These are phyloP conservation scores for Pythium aquatile DNA, from an alignment of 352 stramenopile genomes.

Conservation along the genomic window DNA sequence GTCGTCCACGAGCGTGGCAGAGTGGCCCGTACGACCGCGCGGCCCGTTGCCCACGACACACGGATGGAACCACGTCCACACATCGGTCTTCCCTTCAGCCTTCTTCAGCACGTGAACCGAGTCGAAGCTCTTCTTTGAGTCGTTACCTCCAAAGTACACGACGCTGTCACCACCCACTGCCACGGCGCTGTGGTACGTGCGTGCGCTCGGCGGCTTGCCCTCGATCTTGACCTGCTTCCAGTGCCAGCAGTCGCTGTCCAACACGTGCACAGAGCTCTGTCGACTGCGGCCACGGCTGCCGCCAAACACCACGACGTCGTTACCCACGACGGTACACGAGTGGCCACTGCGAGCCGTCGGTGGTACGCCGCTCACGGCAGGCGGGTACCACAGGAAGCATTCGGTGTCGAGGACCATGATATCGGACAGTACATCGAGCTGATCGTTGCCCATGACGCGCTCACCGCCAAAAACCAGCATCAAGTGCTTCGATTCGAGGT, in stretches of 20 bases:
- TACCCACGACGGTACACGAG: slow-evolving; percentile 68
- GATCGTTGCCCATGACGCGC: slow-evolving; percentile 50
- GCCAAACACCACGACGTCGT: slow-evolving; percentile 80
- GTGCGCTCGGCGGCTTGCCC: slow-evolving; percentile 81
- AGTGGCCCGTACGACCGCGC: slow-evolving; percentile 86
- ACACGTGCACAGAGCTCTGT: slow-evolving; percentile 72
- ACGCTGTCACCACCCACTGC: slow-evolving; percentile 62
- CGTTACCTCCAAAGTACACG: slow-evolving; percentile 94
- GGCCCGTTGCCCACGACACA: slow-evolving; percentile 71
- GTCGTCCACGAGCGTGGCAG: slow-evolving; percentile 83
- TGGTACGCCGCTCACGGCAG: slow-evolving; percentile 68
- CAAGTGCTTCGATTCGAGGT: slow-evolving; percentile 82
- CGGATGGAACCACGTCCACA: slow-evolving; percentile 90
- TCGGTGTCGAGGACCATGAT: slow-evolving; percentile 93
- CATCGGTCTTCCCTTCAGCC: slow-evolving; percentile 24
- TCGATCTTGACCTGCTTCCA: slow-evolving; percentile 89
- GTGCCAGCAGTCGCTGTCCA: slow-evolving; percentile 84
- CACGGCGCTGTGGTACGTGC: slow-evolving; percentile 90
- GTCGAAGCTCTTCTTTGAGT: slow-evolving; percentile 90
- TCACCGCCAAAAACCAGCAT: slow-evolving; percentile 93
- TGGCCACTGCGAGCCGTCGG: slow-evolving; percentile 69
- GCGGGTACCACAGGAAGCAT: slow-evolving; percentile 94
- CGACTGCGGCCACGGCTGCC: slow-evolving; percentile 67
- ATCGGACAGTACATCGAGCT: slow-evolving; percentile 75
- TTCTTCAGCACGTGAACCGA: slow-evolving; percentile 90